Conservation (phyloP, 2,329 filamentous ascomycete species). For the Coleophoma eucalyptorum region DNA sequence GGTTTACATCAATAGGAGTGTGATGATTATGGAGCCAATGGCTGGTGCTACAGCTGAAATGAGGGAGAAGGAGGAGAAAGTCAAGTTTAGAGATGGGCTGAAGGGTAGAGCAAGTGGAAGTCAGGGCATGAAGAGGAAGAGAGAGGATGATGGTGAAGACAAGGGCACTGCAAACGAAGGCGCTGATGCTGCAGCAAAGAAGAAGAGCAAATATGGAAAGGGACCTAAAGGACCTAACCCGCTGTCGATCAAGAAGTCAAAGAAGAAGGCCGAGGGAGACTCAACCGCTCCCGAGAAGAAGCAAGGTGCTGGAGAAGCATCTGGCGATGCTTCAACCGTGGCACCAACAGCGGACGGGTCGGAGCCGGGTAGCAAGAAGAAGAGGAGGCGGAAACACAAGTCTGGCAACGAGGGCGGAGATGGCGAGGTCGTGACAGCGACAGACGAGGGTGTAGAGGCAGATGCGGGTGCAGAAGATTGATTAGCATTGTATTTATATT, state of each 20-base stretch:
- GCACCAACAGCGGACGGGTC: constrained; percentile 5
- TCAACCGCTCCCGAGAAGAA: not conserved
- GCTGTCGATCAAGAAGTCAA: constrained; percentile 65
- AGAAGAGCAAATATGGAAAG: constrained; percentile 53
- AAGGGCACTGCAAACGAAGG: constrained; percentile 13
- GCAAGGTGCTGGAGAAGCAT: not conserved
- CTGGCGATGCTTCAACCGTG: not conserved
- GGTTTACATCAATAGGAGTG: constrained; percentile 74
- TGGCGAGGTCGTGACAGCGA: constrained; percentile 6
- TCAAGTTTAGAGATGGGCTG: constrained; percentile 70
- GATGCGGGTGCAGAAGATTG: no score
- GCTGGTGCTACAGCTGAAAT: constrained; percentile 59
- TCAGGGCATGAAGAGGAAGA: constrained; percentile 33
- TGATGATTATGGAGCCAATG: constrained; percentile 80
- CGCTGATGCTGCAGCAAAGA: constrained; percentile 27
- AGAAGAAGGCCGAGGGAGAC: constrained; percentile 39
- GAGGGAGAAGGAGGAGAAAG: constrained; percentile 64
- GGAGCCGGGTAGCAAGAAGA: constrained; percentile 28
- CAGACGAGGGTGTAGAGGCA: constrained; percentile 2
- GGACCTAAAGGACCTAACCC: constrained; percentile 70
- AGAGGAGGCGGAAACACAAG: constrained; percentile 33
- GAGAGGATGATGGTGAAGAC: constrained; percentile 21
- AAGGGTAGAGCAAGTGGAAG: constrained; percentile 38
- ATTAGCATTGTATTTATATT: no score
- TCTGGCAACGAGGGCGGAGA: constrained; percentile 9